A percentile compares a stretch with the other conserved stretches of the same genome.
Conservation (phyloP, 2,329 filamentous ascomycete species). For the Chalaropsis thielavioides region DNA sequence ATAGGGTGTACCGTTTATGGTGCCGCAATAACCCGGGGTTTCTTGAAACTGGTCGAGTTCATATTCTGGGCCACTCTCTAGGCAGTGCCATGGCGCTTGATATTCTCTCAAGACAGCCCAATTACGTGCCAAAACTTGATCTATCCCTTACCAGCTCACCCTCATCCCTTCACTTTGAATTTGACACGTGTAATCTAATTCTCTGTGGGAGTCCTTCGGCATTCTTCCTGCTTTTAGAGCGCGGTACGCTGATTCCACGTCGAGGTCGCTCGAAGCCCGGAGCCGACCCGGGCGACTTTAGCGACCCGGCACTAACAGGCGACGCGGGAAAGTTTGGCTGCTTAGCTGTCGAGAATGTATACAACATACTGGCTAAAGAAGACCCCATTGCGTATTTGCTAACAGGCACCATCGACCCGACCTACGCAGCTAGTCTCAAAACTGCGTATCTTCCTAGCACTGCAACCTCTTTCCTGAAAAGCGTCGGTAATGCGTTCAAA, state of each 20-base stretch:
- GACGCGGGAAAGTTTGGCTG: constrained; percentile 72
- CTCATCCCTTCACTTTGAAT: constrained; percentile 59
- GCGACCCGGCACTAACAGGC: constrained; percentile 51
- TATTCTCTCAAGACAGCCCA: constrained; percentile 80
- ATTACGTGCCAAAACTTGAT: constrained; percentile 41
- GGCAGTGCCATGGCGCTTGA: constrained; percentile 92
- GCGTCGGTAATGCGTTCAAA: constrained; percentile 47
- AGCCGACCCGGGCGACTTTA: constrained; percentile 46
- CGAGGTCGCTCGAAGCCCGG: constrained; percentile 62
- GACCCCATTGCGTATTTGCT: constrained; percentile 79
- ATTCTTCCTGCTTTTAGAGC: constrained; percentile 83
- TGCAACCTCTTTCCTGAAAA: constrained; percentile 48
- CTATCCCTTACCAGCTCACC: constrained; percentile 26
- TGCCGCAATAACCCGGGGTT: constrained; percentile 88
- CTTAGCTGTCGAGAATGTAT: constrained; percentile 86
- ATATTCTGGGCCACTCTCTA: constrained; percentile 84
- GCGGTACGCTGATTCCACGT: constrained; percentile 55
- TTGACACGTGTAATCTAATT: constrained; percentile 81
- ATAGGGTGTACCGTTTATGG: constrained; percentile 91
- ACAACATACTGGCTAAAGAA: constrained; percentile 67
- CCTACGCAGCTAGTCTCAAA: constrained; percentile 63
- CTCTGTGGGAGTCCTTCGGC: constrained; percentile 79
- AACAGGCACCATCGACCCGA: constrained; percentile 75
- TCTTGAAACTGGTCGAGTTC: constrained; percentile 63
- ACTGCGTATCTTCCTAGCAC: constrained; percentile 65